Evolutionary conservation across 352 stramenopile species (phyloP), one percentile per base, ranked within the genome.

Genomic region (Globisporangium nunn): DNA sequence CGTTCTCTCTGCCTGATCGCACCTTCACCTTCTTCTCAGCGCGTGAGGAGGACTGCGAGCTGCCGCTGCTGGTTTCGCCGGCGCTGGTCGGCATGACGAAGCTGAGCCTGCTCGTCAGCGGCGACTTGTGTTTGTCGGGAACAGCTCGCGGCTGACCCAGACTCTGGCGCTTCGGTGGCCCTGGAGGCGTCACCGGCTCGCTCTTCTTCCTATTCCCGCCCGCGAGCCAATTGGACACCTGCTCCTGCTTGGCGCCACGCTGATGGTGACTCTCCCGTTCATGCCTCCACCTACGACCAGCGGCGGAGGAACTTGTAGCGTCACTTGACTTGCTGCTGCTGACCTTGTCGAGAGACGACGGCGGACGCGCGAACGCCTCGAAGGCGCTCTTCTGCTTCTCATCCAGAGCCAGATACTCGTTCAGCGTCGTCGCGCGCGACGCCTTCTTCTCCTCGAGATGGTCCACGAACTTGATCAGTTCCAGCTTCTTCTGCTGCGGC

Each of bases 401-500:
- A 5, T 78, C 66, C 28, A 79, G 45, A 12, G 47, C 55, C 23
- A 72, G n/a, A 11, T 75, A 77, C 35, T 69, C 54, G 51, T 81
- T 39, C 6, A 80, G 39, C 5, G 54, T 60, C n/a, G 44, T 52
- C 10, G 37, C 45, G 1, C 0, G 58, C n/a, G 51, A 48, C 11
- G 53, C 56, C 40, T 71, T 72, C 45, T 74, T 59, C 53, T 66
- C 41, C n/a, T 75, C 55, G 28, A 68, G 58, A 50, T 74, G 61
- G 39, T 67, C 53, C 14, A 76, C 18, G 29, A 68, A 78, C 45
- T 64, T 64, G 6, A 52, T 45, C 28, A 75, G 39, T 18, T 17
- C 39, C 6, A 40, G 33, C 37, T 54, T 54, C 14, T 45, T 52
- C 18, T 23, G 15, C 18, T 14, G 8, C 6, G 23, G n/a, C 37